These are phyloP conservation scores for Trametes pubescens DNA, from an alignment of 1,284 basidiomycete genomes.

Conservation along the genomic window DNA sequence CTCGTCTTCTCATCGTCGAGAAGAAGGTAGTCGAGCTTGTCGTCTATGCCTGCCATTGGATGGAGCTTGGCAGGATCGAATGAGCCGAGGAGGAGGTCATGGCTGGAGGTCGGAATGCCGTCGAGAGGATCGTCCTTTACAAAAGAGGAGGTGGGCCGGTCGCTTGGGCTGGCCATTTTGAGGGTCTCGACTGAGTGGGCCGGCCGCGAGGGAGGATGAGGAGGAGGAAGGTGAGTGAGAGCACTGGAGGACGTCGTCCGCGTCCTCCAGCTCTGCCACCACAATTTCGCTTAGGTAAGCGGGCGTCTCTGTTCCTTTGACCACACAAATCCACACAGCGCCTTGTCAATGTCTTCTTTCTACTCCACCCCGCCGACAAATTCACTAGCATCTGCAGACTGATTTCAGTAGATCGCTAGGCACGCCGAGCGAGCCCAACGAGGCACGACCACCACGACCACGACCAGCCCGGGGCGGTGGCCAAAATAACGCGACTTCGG, in stretches of 20 bases:
- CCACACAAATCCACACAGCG: conserved; percentile 3
- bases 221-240: conserved; percentile 27
- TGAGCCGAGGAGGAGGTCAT: conserved; percentile 82
- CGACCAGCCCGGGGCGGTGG: too few species aligned
- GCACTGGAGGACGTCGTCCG: conserved; percentile 21
- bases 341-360: too few species aligned
- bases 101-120: conserved; percentile 65
- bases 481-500: too few species aligned
- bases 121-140: conserved; percentile 49
- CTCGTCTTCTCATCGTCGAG: conserved; percentile 94
- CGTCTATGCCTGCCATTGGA: conserved; percentile 87
- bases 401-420: too few species aligned
- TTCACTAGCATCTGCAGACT: too few species aligned
- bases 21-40: conserved; percentile 91
- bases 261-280: conserved; percentile 22
- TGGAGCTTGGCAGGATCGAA: conserved; percentile 93
- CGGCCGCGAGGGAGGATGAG: conserved; percentile 1
- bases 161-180: conserved; percentile 28
- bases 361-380: too few species aligned
- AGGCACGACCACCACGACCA: too few species aligned
- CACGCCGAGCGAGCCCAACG: too few species aligned
- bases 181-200: neutral
- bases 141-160: conserved; percentile 20
- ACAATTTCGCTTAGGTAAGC: conserved; percentile 29
- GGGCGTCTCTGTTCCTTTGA: conserved; percentile 5